Percentiles rank a stretch among this genome's conserved stretches.
Evolutionary conservation across 257 asterid genomes (phyloP).

Genomic region (Fraxinus pennsylvanica): DNA sequence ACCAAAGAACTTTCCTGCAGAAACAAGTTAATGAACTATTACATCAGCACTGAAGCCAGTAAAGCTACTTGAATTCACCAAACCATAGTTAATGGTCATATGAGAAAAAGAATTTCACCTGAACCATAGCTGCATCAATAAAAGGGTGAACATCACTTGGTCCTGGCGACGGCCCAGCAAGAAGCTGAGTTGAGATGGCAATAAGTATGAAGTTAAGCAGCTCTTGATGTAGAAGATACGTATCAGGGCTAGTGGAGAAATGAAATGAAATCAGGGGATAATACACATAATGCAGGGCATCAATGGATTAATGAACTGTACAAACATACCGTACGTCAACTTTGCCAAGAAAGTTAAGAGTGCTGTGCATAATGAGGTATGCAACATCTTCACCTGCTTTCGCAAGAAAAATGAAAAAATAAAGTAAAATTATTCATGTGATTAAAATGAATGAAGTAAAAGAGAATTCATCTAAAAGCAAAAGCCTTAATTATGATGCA

Average conservation of each 20-base stretch:
- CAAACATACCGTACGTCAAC: slow-evolving; percentile 81
- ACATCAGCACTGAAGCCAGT: slow-evolving; percentile 12
- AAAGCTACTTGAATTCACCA: slow-evolving; percentile 15
- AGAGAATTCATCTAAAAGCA: slow-evolving; percentile 4
- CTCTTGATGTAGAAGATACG: slow-evolving; percentile 79
- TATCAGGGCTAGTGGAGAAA: slow-evolving; percentile 52
- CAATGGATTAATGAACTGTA: slow-evolving; percentile 12
- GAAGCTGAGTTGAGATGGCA: slow-evolving; percentile 90
- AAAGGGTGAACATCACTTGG: slow-evolving; percentile 84
- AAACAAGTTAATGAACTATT: slow-evolving; percentile 23
- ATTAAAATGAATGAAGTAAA: slow-evolving; percentile 6
- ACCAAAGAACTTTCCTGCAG: slow-evolving; percentile 78
- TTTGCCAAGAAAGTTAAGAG: slow-evolving; percentile 71
- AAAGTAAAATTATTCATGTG: slow-evolving; percentile 11
- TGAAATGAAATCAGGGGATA: slow-evolving; percentile 26
- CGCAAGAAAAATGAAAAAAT: slow-evolving; percentile 20
- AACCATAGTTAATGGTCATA: neutral
- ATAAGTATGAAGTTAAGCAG: slow-evolving; percentile 79
- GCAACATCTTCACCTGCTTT: slow-evolving; percentile 66
- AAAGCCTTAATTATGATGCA: slow-evolving; percentile 2
- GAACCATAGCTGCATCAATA: slow-evolving; percentile 80
- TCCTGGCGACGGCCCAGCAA: slow-evolving; percentile 89
- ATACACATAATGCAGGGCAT: slow-evolving; percentile 20
- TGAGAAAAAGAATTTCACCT: slow-evolving; percentile 43
- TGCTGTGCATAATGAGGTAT: slow-evolving; percentile 63